Evolutionary conservation across 768 basidiomycete genomes (phyloP), one percentile per base, ranked within the genome.

Genomic region (Naganishia vaughanmartiniae): DNA sequence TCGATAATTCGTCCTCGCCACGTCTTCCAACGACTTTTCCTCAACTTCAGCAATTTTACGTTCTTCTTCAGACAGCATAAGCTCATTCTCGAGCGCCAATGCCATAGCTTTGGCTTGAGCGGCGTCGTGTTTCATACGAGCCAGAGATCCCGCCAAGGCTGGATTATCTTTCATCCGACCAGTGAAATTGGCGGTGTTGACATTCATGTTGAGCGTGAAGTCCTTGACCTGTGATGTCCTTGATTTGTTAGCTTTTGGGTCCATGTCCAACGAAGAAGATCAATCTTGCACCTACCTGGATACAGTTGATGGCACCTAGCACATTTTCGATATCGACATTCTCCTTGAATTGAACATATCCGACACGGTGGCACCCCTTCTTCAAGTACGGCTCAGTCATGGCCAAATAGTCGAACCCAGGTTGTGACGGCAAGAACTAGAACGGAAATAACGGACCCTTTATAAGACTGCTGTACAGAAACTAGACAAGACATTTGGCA

Each of bases 381-480:
- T 94, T 94, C 80, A 92, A 91, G 51, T 92, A 82, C 12, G 95
- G 94, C 74, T 97, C 94, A 31, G 92, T 92, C 0, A 97, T 83
- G 11, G 93, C 93, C 19, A 98, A 86, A 81, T 95, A 90, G 56
- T 91, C 84, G 79, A 89, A 97, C 2, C 93, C 94, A 5, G 89
- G 86, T 67, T 92, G 84, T 74, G 87, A 87, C 70, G 85, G 83
- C 76, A 90, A 90, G 45, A 89, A 87, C 94, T 96, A 67, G 39
- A 73, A 28, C 53, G 74, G 24, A 58, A 45, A 63, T 30, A 63
- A 72, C 46, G 65, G n/a, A 60, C 71, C 51, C 45, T 2, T 4
- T 4, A 28, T 21, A n/a, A 24, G 14, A 19, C 15, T 34, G 30
- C 34, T 17, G 30, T 34, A 2, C 19, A 14, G 10, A 7, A 15